Base-by-base conservation (phyloP, 1,139 yeast genomes). In the Geotrichum cucujoidarum region DNA sequence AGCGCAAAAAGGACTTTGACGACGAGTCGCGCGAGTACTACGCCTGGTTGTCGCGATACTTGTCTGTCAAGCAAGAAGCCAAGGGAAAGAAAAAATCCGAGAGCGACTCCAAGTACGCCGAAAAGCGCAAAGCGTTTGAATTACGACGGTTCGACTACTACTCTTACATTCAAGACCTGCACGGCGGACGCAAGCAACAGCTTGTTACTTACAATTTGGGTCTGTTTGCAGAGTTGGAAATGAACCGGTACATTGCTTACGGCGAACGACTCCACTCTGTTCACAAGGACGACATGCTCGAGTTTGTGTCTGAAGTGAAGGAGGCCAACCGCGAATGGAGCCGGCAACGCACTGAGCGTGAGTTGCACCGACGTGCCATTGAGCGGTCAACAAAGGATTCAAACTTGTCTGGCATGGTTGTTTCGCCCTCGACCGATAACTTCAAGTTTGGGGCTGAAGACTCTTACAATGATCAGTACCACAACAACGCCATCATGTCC, bases 1-100 rank as follows among this genome's bases (percentile, higher is more conserved):
- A 59, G 21, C 65, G 72, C 43, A 76, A 74, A 57, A 76, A 78
- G 49, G 76, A 72, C 38, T 85, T 85, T 63, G 94, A 85, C 58
- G 83, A 77, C 45, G 83, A 80, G 53, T 79, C 89, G 1, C 77
- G 81, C 52, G 88, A 82, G 48, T 87, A 78, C 62, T 86, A 87
- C 60, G 76, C 77, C 34, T 85, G 92, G 89, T 67, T 83, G 37
- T 77, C 83, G 45, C 77, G 83, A 53, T 80, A 82, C 55, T 66
- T 84, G 40, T 72, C 87, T 7, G 80, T 81, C 55, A 87, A 83
- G 51, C 81, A 80, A 39, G 72, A 66, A 38, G 65, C 66, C 18
- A 66, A 65, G 44, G 66, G 67, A 35, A 66, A 64, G 55, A 66
- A 66, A 54, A 63, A 62, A 50, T 56, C 57, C 11, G 70, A 68